These are phyloP conservation scores for Aspergillus sp. DNA, from an alignment of 2,329 filamentous ascomycete genomes.

Conservation along the genomic window DNA sequence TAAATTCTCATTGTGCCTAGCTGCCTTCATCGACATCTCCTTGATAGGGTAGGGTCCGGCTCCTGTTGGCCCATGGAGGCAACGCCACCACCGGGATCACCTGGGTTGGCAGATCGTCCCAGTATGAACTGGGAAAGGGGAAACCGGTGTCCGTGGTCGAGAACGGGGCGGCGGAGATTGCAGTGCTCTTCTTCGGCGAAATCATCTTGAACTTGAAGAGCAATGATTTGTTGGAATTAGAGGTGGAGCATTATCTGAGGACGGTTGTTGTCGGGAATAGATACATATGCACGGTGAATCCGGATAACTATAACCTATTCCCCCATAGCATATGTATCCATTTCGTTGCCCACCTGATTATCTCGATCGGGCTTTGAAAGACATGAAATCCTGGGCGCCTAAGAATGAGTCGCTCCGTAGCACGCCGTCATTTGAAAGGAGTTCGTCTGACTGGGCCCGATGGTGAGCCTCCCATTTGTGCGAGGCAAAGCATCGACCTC, in stretches of 20 bases:
- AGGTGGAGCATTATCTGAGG: neutral
- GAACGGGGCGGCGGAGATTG: constrained; percentile 34
- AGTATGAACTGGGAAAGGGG: constrained; percentile 58
- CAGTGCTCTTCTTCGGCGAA: constrained; percentile 27
- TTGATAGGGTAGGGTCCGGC: constrained; percentile 41
- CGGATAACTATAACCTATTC: neutral
- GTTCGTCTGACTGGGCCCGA: neutral
- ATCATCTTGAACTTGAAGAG: constrained; percentile 15
- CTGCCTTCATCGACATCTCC: constrained; percentile 17
- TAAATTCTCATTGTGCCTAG: constrained; percentile 4
- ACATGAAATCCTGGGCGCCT: constrained; percentile 9
- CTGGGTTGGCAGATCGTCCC: constrained; percentile 61
- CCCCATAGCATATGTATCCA: neutral
- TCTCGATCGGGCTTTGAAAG: neutral
- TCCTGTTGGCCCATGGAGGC: constrained; percentile 61
- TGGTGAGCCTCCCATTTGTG: constrained; percentile 4
- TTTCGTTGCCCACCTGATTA: neutral
- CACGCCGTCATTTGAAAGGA: neutral
- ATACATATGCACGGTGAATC: constrained; percentile 6
- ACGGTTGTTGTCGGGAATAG: neutral
- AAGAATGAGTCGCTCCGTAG: neutral
- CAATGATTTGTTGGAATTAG: neutral
- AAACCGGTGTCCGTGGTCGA: constrained; percentile 45
- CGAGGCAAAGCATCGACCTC: constrained; percentile 5
- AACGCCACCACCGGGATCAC: constrained; percentile 60